phyloP scores from a whole-genome alignment of 306 rosid genomes.

The Pyrus communis region DNA sequence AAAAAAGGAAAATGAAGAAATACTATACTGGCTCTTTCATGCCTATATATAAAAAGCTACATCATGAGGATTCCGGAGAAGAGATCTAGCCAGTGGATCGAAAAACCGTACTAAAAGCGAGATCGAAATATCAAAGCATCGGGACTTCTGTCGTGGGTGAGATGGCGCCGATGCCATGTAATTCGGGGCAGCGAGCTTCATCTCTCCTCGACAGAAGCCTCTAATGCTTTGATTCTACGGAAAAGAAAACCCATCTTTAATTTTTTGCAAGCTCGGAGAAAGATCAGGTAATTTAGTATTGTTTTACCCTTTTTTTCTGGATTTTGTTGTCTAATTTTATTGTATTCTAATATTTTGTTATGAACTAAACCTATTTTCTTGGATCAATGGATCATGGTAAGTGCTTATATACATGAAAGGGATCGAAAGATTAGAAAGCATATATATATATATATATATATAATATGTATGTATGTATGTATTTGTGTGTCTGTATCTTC shows the following conservation, averaged over 20 bases:
- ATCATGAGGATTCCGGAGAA: too few species aligned
- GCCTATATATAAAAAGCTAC: not conserved
- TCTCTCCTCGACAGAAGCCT: slow-evolving; percentile 48
- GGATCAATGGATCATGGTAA: not conserved
- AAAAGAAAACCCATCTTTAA: not conserved
- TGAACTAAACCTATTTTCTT: not conserved
- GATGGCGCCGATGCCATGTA: slow-evolving; percentile 9
- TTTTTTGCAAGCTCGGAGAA: not conserved
- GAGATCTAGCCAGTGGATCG: not conserved
- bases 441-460: too few species aligned
- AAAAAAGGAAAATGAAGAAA: too few species aligned
- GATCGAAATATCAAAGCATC: not conserved
- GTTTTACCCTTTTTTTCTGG: not conserved
- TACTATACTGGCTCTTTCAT: not conserved
- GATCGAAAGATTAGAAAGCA: not conserved
- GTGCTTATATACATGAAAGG: not conserved
- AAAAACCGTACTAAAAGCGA: not conserved
- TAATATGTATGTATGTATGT: too few species aligned
- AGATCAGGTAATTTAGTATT: not conserved
- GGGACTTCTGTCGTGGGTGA: slow-evolving; percentile 25
- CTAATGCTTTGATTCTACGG: slow-evolving; percentile 15
- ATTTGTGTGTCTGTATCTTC: not conserved
- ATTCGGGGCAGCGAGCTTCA: slow-evolving; percentile 5
- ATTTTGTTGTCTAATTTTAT: not conserved
- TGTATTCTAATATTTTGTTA: not conserved